Conservation (phyloP, 2,329 filamentous ascomycete genomes). For the Fusarium floridanum region DNA sequence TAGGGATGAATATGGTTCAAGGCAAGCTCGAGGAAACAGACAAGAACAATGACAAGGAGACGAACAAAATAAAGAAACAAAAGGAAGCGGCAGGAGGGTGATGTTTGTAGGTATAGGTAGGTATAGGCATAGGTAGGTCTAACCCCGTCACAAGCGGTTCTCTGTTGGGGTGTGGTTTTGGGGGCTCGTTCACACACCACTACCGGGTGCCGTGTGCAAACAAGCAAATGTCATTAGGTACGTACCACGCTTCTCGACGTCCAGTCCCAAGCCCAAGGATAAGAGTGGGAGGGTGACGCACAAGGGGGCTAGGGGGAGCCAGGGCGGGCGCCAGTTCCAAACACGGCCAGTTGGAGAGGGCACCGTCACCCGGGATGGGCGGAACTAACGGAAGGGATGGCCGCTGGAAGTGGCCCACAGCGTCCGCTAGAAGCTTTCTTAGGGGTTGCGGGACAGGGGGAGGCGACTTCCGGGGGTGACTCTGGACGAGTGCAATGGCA, state of each 20-base stretch:
- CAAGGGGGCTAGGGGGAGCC: conserved; percentile 31
- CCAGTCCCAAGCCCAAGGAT: conserved; percentile 34
- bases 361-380: conserved; percentile 41
- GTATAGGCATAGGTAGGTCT: conserved; percentile 14
- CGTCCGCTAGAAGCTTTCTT: conserved; percentile 39
- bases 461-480: conserved; percentile 19
- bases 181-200: conserved; percentile 23
- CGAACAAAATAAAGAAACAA: conserved; percentile 20
- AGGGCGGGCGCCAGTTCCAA: conserved; percentile 31
- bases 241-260: background rate
- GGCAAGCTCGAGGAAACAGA: conserved; percentile 6
- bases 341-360: conserved; percentile 43
- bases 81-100: conserved; percentile 15
- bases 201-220: conserved; percentile 30
- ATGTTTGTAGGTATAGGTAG: conserved; percentile 31
- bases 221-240: conserved; percentile 6
- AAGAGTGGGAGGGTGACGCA: conserved; percentile 33
- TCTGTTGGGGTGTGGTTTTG: conserved; percentile 25
- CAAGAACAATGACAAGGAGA: conserved; percentile 15
- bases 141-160: conserved; percentile 19
- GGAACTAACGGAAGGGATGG: conserved; percentile 33
- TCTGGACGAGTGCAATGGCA: conserved; percentile 1
- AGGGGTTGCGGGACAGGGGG: conserved; percentile 36
- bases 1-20: conserved; percentile 17
- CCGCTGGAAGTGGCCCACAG: conserved; percentile 16